Percentiles rank a stretch among this genome's conserved stretches.
phyloP scores from a whole-genome alignment of 2,329 filamentous ascomycete species.

The Colletotrichum simmondsii region DNA sequence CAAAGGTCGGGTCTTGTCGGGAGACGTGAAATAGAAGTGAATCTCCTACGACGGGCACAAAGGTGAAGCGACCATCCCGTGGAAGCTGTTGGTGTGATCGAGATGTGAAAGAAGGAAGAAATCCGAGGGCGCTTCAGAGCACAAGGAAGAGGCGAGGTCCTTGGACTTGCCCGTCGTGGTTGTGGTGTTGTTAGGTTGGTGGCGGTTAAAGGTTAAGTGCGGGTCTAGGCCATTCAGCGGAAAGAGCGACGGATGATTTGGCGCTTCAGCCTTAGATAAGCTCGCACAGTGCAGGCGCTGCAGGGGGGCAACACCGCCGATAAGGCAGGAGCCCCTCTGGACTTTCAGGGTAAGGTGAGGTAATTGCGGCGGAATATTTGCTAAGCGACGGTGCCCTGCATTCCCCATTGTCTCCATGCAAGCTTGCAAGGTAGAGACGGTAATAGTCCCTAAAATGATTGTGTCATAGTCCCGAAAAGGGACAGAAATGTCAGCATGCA shows the following conservation, averaged over 20 bases:
- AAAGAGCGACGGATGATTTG: background rate
- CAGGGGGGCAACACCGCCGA: constrained; percentile 14
- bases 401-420: background rate
- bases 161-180: background rate
- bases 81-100: background rate
- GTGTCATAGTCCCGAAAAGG: constrained; percentile 21
- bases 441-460: background rate
- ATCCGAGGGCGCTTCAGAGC: background rate
- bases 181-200: constrained; percentile 12
- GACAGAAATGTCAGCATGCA: background rate
- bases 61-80: constrained; percentile 25
- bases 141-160: background rate
- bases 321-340: constrained; percentile 26
- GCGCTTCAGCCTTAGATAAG: constrained; percentile 30
- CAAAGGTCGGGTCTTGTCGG: background rate
- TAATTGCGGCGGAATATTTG: background rate
- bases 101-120: background rate
- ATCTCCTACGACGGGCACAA: constrained; percentile 24
- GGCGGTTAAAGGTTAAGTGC: constrained; percentile 17
- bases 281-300: constrained; percentile 15
- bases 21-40: constrained; percentile 16
- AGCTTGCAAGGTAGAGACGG: background rate
- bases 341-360: background rate
- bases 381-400: constrained; percentile 13
- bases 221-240: background rate